A percentile compares a stretch with the other conserved stretches of the same genome.
phyloP scores from a whole-genome alignment of 345 rosid species.

The Kandelia obovata region DNA sequence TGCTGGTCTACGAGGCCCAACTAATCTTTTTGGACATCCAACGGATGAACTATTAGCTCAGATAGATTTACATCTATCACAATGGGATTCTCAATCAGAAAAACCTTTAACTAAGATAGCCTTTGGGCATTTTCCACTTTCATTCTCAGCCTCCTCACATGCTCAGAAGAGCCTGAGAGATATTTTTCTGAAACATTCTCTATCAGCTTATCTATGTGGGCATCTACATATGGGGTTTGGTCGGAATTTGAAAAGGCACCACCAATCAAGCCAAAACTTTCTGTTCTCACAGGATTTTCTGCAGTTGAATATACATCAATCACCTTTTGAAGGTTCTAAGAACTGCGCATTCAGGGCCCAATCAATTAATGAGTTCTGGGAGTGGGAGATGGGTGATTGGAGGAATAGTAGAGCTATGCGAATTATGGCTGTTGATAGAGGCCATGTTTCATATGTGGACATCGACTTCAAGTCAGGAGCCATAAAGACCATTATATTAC shows the following conservation, averaged over 20 bases:
- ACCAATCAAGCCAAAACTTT: constrained; percentile 36
- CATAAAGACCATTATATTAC: constrained; percentile 61
- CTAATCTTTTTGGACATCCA: constrained; percentile 94
- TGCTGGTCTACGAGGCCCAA: constrained; percentile 87
- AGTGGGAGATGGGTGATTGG: constrained; percentile 99
- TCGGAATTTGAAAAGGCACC: constrained; percentile 81
- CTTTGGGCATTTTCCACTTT: constrained; percentile 92
- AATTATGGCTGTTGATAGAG: constrained; percentile 79
- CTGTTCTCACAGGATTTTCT: constrained; percentile 45
- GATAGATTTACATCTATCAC: constrained; percentile 62
- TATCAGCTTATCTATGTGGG: constrained; percentile 81
- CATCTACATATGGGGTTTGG: constrained; percentile 89
- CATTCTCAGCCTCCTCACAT: constrained; percentile 62
- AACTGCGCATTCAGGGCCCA: constrained; percentile 66
- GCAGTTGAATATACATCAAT: constrained; percentile 67
- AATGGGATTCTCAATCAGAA: constrained; percentile 58
- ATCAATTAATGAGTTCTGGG: constrained; percentile 72
- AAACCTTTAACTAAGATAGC: constrained; percentile 70
- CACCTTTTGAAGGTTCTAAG: constrained; percentile 28
- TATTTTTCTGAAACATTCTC: constrained; percentile 75
- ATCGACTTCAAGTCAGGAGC: constrained; percentile 56
- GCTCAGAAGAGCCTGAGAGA: constrained; percentile 67
- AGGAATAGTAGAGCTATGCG: constrained; percentile 78
- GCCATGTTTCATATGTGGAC: constrained; percentile 80
- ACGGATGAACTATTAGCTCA: constrained; percentile 63